Evolutionary conservation across 306 rosid species (phyloP).

Genomic region (Cicer arietinum): DNA sequence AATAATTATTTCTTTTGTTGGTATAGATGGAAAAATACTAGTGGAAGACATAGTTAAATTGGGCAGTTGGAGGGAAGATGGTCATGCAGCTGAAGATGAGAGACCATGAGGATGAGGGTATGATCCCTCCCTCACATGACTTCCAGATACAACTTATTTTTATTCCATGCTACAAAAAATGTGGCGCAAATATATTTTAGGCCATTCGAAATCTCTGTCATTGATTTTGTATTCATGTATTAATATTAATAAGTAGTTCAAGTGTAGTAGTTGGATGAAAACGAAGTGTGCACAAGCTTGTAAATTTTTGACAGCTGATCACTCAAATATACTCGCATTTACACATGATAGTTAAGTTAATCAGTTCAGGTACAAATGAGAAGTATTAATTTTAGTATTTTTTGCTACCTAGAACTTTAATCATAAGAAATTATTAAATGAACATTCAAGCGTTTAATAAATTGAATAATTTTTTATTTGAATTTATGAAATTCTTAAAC

Average conservation of each 20-base stretch:
- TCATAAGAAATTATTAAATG: background rate
- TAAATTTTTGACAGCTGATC: slow-evolving; percentile 47
- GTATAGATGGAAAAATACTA: slow-evolving; percentile 89
- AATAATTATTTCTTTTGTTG: slow-evolving; percentile 33
- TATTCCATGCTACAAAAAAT: slow-evolving; percentile 37
- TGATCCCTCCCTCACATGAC: slow-evolving; percentile 27
- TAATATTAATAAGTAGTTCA: slow-evolving; percentile 15
- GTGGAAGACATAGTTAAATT: slow-evolving; percentile 93
- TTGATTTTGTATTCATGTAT: slow-evolving; percentile 43
- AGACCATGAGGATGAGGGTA: slow-evolving; percentile 29
- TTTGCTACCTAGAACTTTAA: slow-evolving; percentile 1
- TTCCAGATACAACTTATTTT: slow-evolving; percentile 27
- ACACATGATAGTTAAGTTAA: slow-evolving; percentile 22
- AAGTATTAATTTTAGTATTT: background rate
- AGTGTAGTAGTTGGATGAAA: slow-evolving; percentile 46
- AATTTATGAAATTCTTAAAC: background rate
- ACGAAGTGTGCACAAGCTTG: slow-evolving; percentile 43
- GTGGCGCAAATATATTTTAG: slow-evolving; percentile 39
- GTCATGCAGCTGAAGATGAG: slow-evolving; percentile 54
- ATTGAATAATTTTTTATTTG: background rate
- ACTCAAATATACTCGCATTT: slow-evolving; percentile 18
- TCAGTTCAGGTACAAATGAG: slow-evolving; percentile 9
- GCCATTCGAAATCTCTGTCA: slow-evolving; percentile 25
- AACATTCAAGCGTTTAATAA: background rate
- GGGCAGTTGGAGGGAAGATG: slow-evolving; percentile 79